Conservation (phyloP, 1,284 basidiomycete species). For the Irpex lacteus region DNA sequence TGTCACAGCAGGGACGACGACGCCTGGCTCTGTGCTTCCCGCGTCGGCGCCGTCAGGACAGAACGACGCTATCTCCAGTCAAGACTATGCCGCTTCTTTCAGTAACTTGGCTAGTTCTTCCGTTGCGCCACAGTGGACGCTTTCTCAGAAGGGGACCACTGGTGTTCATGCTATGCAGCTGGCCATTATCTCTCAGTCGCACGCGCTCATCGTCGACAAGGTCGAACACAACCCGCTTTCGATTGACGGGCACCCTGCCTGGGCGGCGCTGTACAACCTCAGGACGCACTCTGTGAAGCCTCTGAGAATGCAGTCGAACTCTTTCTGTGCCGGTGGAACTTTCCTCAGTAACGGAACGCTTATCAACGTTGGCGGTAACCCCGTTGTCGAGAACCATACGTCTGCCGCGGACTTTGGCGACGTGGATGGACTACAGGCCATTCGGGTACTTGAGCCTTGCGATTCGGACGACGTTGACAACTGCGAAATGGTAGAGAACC, state of each 20-base stretch:
- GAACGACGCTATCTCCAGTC: conserved; percentile 14
- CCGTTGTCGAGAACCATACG: conserved; percentile 60
- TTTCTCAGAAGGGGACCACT: conserved; percentile 60
- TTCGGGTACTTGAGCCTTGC: conserved; percentile 76
- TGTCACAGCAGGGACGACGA: conserved; percentile 38
- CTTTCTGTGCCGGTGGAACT: conserved; percentile 84
- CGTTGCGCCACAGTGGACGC: conserved; percentile 38
- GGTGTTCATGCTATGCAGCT: conserved; percentile 86
- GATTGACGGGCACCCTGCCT: conserved; percentile 72
- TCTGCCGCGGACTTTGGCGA: conserved; percentile 74
- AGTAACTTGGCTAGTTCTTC: conserved; percentile 22
- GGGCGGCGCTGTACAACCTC: conserved; percentile 74
- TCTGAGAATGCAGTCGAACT: conserved; percentile 71
- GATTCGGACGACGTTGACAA: conserved; percentile 40
- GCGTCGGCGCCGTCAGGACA: conserved; percentile 11
- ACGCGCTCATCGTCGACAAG: conserved; percentile 77
- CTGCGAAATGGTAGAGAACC: conserved; percentile 69
- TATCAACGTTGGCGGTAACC: conserved; percentile 77
- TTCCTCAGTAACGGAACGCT: conserved; percentile 76
- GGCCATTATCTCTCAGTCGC: conserved; percentile 64
- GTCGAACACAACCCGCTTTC: conserved; percentile 81
- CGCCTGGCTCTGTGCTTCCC: background rate
- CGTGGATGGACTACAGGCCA: conserved; percentile 67
- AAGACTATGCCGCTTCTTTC: conserved; percentile 13
- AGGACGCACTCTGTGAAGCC: conserved; percentile 60